Percentiles rank a stretch among this genome's conserved stretches.
phyloP scores from a whole-genome alignment of 805 yeast genomes.

The Cyberlindnera samutprakarnensis region DNA sequence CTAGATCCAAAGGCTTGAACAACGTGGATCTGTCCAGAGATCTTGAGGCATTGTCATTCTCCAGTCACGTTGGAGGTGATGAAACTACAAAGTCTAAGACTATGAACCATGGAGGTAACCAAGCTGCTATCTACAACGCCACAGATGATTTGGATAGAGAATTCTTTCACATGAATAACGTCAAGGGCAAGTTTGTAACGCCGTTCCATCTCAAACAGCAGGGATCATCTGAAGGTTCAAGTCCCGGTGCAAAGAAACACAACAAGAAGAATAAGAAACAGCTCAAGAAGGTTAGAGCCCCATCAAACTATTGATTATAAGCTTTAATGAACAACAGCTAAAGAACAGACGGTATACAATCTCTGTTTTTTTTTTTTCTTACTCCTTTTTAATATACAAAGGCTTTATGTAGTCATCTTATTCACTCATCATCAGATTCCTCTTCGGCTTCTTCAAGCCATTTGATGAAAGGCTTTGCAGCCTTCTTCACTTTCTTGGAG shows the following conservation, averaged over 20 bases:
- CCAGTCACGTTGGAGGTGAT: constrained; percentile 60
- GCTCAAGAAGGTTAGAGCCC: constrained; percentile 10
- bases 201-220: constrained; percentile 63
- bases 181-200: constrained; percentile 52
- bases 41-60: constrained; percentile 65
- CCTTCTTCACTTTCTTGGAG: constrained; percentile 89
- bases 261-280: constrained; percentile 71
- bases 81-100: constrained; percentile 40
- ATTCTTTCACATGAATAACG: constrained; percentile 64
- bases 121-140: constrained; percentile 70
- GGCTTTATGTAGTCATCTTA: too few relatives aligned
- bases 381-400: too few relatives aligned
- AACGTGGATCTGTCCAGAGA: constrained; percentile 60
- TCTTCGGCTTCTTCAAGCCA: constrained; percentile 96
- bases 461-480: constrained; percentile 90
- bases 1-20: constrained; percentile 45
- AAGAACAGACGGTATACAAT: too few relatives aligned
- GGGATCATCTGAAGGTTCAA: too few relatives aligned
- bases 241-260: constrained; percentile 47
- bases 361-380: neutral
- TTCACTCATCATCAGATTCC: constrained; percentile 13
- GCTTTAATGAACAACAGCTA: too few relatives aligned
- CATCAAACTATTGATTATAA: constrained; percentile 1
- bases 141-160: constrained; percentile 82
- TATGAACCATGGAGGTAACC: constrained; percentile 71